Percentiles rank a stretch among this genome's conserved stretches.
These are phyloP conservation scores for Annulohypoxylon truncatum DNA, from an alignment of 2,329 filamentous ascomycete species.

Conservation along the genomic window DNA sequence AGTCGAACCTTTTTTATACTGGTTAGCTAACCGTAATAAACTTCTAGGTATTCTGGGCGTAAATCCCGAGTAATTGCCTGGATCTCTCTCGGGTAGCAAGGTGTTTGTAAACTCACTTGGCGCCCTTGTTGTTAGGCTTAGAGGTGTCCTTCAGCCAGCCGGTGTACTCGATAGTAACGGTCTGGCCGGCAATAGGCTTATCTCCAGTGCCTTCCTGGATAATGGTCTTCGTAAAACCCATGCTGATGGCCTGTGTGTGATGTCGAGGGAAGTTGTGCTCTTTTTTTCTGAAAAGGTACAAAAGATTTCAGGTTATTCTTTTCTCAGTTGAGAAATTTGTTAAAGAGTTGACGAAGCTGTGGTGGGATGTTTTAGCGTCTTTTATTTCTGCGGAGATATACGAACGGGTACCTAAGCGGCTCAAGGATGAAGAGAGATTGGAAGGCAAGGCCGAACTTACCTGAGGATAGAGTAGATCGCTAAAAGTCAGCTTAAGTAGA, in stretches of 20 bases:
- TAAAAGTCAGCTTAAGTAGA: slow-evolving; percentile 17
- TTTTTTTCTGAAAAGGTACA: too few species aligned
- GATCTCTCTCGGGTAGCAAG: slow-evolving; percentile 20
- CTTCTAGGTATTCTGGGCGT: slow-evolving; percentile 22
- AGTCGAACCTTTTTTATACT: slow-evolving; percentile 78
- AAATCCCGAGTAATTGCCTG: slow-evolving; percentile 24
- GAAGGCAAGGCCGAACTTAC: slow-evolving; percentile 23
- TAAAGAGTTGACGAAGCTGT: slow-evolving; percentile 27
- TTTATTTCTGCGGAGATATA: slow-evolving; percentile 35
- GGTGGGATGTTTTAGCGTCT: slow-evolving; percentile 47
- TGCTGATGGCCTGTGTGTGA: slow-evolving; percentile 54
- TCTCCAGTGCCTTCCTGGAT: slow-evolving; percentile 71
- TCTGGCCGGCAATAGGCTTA: slow-evolving; percentile 73
- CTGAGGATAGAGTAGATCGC: slow-evolving; percentile 15
- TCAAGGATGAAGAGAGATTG: slow-evolving; percentile 11
- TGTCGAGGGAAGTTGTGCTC: slow-evolving; percentile 6
- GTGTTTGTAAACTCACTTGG: slow-evolving; percentile 67
- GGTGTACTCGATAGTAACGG: slow-evolving; percentile 89
- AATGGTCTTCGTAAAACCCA: slow-evolving; percentile 79
- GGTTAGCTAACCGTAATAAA: slow-evolving; percentile 37
- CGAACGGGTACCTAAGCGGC: slow-evolving; percentile 24
- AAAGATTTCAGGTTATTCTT: too few species aligned
- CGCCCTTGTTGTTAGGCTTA: slow-evolving; percentile 73
- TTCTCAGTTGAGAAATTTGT: slow-evolving; percentile 10
- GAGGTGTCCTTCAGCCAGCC: slow-evolving; percentile 81